Conservation (phyloP, 495 filamentous ascomycete genomes). For the Aspergillus conjunctus region DNA sequence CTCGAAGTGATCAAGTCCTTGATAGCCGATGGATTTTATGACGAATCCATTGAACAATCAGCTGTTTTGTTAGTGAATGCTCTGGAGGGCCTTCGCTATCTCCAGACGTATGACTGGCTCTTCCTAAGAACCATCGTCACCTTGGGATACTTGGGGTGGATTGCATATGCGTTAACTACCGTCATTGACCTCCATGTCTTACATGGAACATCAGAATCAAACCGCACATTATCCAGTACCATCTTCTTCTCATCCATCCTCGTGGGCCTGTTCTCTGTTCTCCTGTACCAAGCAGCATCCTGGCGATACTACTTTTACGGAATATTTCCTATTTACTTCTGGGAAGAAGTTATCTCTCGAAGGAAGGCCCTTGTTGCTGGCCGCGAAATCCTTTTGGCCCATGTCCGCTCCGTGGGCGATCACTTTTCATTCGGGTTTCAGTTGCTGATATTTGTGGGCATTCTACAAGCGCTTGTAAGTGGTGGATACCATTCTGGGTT, state of each 20-base stretch:
- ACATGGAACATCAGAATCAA: constrained; percentile 66
- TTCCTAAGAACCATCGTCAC: constrained; percentile 93
- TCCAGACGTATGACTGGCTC: constrained; percentile 98
- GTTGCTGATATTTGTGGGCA: constrained; percentile 62
- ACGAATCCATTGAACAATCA: constrained; percentile 75
- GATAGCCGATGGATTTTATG: constrained; percentile 66
- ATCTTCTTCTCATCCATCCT: constrained; percentile 76
- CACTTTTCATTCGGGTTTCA: constrained; percentile 60
- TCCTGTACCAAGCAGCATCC: constrained; percentile 77
- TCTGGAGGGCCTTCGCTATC: constrained; percentile 84
- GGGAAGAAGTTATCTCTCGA: constrained; percentile 91
- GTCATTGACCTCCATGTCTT: constrained; percentile 90
- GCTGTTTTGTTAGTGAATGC: constrained; percentile 73
- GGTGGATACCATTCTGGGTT: neutral
- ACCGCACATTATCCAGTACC: constrained; percentile 61
- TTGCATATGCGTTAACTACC: constrained; percentile 89
- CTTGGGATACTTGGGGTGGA: constrained; percentile 94
- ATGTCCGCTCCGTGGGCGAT: constrained; percentile 60
- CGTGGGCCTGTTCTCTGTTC: constrained; percentile 72
- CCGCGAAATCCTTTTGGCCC: constrained; percentile 65
- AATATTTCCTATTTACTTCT: constrained; percentile 90
- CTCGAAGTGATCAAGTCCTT: constrained; percentile 64
- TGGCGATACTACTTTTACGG: constrained; percentile 90
- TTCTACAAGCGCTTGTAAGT: constrained; percentile 83
- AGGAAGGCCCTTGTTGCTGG: constrained; percentile 70